Evolutionary conservation across 441 rosid species (phyloP).

Genomic region (Geranium incanum): DNA sequence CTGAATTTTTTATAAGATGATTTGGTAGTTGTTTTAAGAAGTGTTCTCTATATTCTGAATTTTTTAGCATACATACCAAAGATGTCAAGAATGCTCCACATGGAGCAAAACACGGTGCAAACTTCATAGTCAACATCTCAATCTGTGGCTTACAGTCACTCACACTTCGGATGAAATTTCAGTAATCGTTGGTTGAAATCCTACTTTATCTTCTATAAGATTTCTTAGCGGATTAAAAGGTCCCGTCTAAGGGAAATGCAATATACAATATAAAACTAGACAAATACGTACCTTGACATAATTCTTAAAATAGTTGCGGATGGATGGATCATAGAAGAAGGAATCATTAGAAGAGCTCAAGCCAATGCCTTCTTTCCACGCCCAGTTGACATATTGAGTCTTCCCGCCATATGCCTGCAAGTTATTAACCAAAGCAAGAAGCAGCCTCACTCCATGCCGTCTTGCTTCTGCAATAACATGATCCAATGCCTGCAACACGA

Average conservation of each 20-base stretch:
- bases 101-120: background rate
- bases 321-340: constrained; percentile 88
- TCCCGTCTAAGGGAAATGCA: too few species aligned
- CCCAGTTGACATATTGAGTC: constrained; percentile 90
- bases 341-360: constrained; percentile 90
- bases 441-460: constrained; percentile 55
- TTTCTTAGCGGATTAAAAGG: too few species aligned
- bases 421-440: constrained; percentile 79
- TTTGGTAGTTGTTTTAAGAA: background rate
- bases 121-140: background rate
- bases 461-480: constrained; percentile 60
- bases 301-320: constrained; percentile 74
- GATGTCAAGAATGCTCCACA: background rate
- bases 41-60: background rate
- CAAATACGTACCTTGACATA: constrained; percentile 43
- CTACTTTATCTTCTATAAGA: too few species aligned
- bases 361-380: constrained; percentile 86
- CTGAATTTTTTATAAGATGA: background rate
- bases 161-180: too few species aligned
- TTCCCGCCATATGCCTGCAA: constrained; percentile 85
- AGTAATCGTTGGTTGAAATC: too few species aligned
- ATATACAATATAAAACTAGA: background rate
- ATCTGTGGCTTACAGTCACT: too few species aligned
- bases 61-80: background rate
- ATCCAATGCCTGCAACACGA: constrained; percentile 3